Evolutionary conservation across 768 basidiomycete species (phyloP), one percentile per base, ranked within the genome.

Genomic region (Pleurotus giganteus): DNA sequence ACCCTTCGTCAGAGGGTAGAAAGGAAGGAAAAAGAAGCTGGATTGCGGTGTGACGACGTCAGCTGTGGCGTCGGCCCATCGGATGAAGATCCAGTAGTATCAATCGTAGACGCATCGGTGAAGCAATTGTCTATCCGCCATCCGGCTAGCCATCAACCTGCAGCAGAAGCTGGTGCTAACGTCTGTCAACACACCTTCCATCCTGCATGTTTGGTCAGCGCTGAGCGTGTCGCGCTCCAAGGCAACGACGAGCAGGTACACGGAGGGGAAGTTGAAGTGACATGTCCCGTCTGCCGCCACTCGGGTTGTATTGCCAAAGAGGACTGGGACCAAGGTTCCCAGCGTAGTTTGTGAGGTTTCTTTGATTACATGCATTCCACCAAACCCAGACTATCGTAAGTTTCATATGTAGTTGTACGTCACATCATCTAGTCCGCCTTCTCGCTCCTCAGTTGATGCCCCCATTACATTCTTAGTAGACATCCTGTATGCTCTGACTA

Each of bases 1-100:
- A 88, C 88, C 4, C 69, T 91, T 41, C 85, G 90, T 24, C 82
- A 91, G 65, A 80, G 84, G 4, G 74, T 92, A 15, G 90, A 92
- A 66, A 77, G 79, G 56, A 76, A 81, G 53, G 90, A 91, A 67
- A 79, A 85, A 19, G 87, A 89, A 64, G 77, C 80, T 19, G 89
- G 88, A 0, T 63, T 89, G 61, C 75, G 90, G 46, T 92, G 90
- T 65, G 81, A 73, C 34, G 89, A 91, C 61, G 69, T 83, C 26
- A 83, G 82, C 57, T 92, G 90, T 66, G 88, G 87, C 2, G 65
- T 90, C 26, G 90, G 88, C 0, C 88, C 88, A 5, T 83, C 81
- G 12, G 88, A 89, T 54, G 88, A 89, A 13, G 86, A 88, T 39
- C 87, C 87, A 12, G 69, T 69, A 41, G 67, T 76, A 4, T 66